Base-by-base conservation (phyloP, 1,139 yeast genomes). In the Pichiaceae sp. region DNA sequence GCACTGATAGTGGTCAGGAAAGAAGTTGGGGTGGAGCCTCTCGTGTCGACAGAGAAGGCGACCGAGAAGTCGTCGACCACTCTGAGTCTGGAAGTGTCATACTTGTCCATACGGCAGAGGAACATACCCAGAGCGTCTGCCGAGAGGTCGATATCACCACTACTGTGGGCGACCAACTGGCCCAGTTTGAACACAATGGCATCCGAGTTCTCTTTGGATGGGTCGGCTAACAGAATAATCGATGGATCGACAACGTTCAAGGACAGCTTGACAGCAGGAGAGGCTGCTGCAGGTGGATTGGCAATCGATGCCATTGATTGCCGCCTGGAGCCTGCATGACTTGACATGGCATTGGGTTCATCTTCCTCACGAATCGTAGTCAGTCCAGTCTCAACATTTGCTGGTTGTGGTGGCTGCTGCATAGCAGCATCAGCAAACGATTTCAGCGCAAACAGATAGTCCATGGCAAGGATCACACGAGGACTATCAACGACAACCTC, bases 131-230 rank as follows among this genome's bases (percentile, higher is more conserved):
- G 74, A 43, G 83, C 84, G 46, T 79, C 75, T 1, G 85, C 80
- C 15, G 89, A 77, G 7, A 87, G 57, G 1, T 89, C 73, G 11
- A 70, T 56, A 2, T 75, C 68, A 42, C 77, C 75, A 49, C 83
- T 87, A 43, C 83, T 78, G 0, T 91, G 72, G 3, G 86, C 52
- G 33, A 83, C 62, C 7, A 89, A 60, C 50, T 89, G 96, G 40
- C 82, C 94, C 15, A 87, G 78, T 48, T 85, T 84, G 59, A 91
- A 82, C 1, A 91, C 96, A 42, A 91, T 71, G 0, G 98, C 98
- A 49, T 89, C 95, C 0, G 95, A 76, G 44, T 78, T 72, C 2
- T 59, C 53, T 11, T 68, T 64, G 2, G 81, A 68, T 1, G 96
- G 85, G 54, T 89, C 86, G 0, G 96, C 95, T 35, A 93, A 62